These are phyloP conservation scores for Bodo saltans DNA, from an alignment of 78 protist genomes.

Conservation along the genomic window DNA sequence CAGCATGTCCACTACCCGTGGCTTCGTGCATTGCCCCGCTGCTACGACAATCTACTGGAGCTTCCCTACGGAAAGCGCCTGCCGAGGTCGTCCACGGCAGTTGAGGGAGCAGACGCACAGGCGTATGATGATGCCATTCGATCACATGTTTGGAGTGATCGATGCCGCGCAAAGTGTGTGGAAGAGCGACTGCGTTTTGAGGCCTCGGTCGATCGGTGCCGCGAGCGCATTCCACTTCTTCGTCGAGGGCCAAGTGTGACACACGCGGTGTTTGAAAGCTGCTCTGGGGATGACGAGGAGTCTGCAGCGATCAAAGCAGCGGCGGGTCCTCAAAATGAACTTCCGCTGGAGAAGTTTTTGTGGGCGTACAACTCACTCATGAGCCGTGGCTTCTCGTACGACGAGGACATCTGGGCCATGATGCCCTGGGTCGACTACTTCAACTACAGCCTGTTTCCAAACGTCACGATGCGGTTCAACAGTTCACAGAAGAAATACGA, in stretches of 20 bases:
- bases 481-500: not conserved
- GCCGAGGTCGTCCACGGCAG: no score
- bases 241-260: not conserved
- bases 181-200: not conserved
- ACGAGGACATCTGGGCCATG: slow-evolving; percentile 20
- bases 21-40: not conserved
- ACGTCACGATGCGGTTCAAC: not conserved
- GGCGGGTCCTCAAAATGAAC: not conserved
- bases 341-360: not conserved
- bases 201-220: no score
- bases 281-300: not conserved
- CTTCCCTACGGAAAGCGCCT: not conserved
- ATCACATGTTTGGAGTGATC: not conserved
- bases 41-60: slow-evolving; percentile 6
- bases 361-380: slow-evolving; percentile 13
- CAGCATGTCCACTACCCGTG: slow-evolving; percentile 4
- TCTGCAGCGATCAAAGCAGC: not conserved
- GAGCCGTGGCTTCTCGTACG: slow-evolving; percentile 20
- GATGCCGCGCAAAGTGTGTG: not conserved
- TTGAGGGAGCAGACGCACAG: no score
- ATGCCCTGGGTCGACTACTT: slow-evolving; percentile 32
- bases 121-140: not conserved
- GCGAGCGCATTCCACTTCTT: no score
- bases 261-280: not conserved
- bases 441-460: not conserved